A percentile compares a stretch with the other conserved stretches of the same genome.
Conservation (phyloP, 345 rosid species). For the Psidium guajava region DNA sequence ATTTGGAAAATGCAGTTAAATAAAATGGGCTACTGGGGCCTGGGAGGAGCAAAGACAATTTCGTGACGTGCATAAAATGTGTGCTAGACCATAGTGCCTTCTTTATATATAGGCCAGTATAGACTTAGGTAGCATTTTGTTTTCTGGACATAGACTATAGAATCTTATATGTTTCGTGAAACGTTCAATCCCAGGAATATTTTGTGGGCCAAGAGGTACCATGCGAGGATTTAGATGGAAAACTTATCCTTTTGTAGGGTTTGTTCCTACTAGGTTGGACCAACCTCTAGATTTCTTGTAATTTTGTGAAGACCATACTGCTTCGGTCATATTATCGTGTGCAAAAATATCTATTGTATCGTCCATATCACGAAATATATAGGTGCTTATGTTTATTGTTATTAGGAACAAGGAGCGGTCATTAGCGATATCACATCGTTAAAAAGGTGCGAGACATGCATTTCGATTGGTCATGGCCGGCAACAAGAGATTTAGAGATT, state of each 20-base stretch:
- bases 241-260: neutral
- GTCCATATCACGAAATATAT: neutral
- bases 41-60: neutral
- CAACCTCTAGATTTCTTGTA: neutral
- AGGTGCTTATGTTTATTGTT: neutral
- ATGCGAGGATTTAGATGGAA: neutral
- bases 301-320: neutral
- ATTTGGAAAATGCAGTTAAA: neutral
- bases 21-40: neutral
- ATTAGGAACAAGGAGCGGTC: neutral
- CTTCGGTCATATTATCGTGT: neutral
- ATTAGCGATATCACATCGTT: neutral
- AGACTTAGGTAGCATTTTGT: neutral
- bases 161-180: neutral
- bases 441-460: neutral
- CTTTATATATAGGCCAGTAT: neutral
- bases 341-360: neutral
- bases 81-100: neutral
- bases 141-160: neutral
- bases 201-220: neutral
- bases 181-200: neutral
- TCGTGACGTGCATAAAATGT: neutral
- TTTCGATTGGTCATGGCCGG: neutral
- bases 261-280: neutral
- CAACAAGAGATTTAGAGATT: fast-evolving